phyloP scores from a whole-genome alignment of 768 basidiomycete species.

The Rhizopogon rudus region DNA sequence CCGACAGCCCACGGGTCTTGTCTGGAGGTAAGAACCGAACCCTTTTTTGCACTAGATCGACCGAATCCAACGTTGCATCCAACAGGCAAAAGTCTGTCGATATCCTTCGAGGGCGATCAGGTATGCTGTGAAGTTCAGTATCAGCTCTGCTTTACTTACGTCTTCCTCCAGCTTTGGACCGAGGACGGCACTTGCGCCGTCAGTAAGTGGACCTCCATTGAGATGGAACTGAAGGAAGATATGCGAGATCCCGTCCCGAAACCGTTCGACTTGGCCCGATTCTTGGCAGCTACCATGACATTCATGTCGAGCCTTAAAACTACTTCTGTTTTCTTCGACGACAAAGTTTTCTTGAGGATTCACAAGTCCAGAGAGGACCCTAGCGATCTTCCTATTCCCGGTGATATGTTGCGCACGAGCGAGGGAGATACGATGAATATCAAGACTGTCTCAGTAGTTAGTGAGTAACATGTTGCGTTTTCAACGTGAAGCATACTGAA shows the following conservation, averaged over 20 bases:
- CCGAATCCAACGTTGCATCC: background rate
- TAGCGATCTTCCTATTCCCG: background rate
- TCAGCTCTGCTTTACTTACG: background rate
- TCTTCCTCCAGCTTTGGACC: background rate
- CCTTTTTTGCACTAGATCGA: background rate
- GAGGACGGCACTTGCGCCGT: background rate
- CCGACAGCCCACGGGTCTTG: slow-evolving; percentile 22
- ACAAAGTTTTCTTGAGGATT: background rate
- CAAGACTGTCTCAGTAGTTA: background rate
- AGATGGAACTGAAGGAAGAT: slow-evolving; percentile 42
- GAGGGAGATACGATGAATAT: background rate
- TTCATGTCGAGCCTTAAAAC: slow-evolving; percentile 39
- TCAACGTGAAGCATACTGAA: background rate
- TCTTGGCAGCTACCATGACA: slow-evolving; percentile 42
- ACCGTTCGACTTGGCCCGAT: slow-evolving; percentile 40
- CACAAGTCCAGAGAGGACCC: background rate
- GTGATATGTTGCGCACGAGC: background rate
- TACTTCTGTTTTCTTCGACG: slow-evolving; percentile 4
- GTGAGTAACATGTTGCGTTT: background rate
- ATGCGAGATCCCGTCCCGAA: slow-evolving; percentile 32
- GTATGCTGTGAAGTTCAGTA: slow-evolving; percentile 1
- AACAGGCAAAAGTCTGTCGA: background rate
- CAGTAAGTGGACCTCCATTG: slow-evolving; percentile 37
- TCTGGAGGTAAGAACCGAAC: slow-evolving; percentile 12
- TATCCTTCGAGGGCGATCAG: slow-evolving; percentile 7